Evolutionary conservation across 345 rosid genomes (phyloP), one percentile per base, ranked within the genome.

Genomic region (Reutealis trisperma): DNA sequence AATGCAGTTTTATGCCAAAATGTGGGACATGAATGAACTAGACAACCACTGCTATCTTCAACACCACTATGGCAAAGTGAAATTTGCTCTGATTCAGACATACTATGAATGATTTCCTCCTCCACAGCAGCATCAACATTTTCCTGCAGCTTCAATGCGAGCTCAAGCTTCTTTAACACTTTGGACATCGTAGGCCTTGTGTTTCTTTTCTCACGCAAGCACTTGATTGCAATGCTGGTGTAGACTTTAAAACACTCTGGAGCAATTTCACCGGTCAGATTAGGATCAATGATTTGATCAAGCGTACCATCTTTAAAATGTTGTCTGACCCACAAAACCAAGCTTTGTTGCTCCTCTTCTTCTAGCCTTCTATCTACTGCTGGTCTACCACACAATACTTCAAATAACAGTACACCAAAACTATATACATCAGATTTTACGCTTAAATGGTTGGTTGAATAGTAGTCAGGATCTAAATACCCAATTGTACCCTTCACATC

Each of bases 401-500:
- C 73, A 30, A 67, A 70, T 34, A 76, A 13, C 51, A 76, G 16
- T 32, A 45, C 74, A 3, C 79, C 79, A 47, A 75, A 75, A 54
- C 77, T 75, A n/a, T 16, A 75, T 2, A 75, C 77, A 54, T 75
- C 77, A 54, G 77, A 75, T 65, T 75, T 75, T 13, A 51, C 77
- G 3, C 51, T 63, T 18, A 65, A 44, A 54, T 75, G 77, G 67
- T 67, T 47, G 11, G 73, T 59, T 1, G 10, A 45, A 70, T 37
- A 67, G 34, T 76, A 76, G 10, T 57, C 73, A 42, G 79, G 79
- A 47, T 76, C 73, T 59, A 76, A 16, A 62, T 58, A 67, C 24
- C 74, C 67, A 27, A 58, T 55, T 21, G 79, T 76, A n/a, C 79
- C 67, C 52, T 25, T 59, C 55, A 76, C 79, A 14, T 67, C 73